phyloP scores from a whole-genome alignment of 192 early-diverging fungal species.

The Gigaspora rosea region DNA sequence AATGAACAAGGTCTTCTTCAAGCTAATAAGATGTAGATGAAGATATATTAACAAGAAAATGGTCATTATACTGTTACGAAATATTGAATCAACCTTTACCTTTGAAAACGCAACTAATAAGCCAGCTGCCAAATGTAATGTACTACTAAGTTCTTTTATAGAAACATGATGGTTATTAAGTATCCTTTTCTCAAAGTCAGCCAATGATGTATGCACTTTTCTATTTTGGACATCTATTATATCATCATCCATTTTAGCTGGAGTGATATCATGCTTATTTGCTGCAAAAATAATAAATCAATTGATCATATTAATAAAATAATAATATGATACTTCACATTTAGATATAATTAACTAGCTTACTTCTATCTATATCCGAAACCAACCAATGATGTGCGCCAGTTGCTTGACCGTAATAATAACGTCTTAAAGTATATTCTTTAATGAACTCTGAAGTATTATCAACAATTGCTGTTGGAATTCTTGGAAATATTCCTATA shows the following conservation, averaged over 20 bases:
- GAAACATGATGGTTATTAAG: conserved; percentile 33
- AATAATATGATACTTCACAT: too few relatives aligned
- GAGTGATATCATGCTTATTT: not conserved
- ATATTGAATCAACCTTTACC: conserved; percentile 19
- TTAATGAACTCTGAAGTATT: conserved; percentile 57
- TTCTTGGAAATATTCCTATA: conserved; percentile 41
- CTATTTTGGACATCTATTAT: not conserved
- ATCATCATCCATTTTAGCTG: not conserved
- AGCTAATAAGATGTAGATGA: conserved; percentile 36
- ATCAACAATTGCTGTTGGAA: conserved; percentile 46
- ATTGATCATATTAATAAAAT: not conserved
- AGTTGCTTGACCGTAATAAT: conserved; percentile 55
- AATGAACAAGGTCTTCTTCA: conserved; percentile 75
- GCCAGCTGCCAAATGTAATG: conserved; percentile 58
- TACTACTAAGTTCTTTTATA: conserved; percentile 50
- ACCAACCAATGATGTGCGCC: conserved; percentile 40
- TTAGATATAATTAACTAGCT: too few relatives aligned
- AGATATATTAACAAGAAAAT: not conserved
- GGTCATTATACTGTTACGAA: not conserved
- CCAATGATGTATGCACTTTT: conserved; percentile 1
- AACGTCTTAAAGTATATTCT: conserved; percentile 51
- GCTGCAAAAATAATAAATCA: not conserved
- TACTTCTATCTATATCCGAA: conserved; percentile 13
- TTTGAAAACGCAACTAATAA: conserved; percentile 44
- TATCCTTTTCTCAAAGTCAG: not conserved